A percentile compares a stretch with the other conserved stretches of the same genome.
Conservation (phyloP, 768 basidiomycete genomes). For the Suillus tomentosus region DNA sequence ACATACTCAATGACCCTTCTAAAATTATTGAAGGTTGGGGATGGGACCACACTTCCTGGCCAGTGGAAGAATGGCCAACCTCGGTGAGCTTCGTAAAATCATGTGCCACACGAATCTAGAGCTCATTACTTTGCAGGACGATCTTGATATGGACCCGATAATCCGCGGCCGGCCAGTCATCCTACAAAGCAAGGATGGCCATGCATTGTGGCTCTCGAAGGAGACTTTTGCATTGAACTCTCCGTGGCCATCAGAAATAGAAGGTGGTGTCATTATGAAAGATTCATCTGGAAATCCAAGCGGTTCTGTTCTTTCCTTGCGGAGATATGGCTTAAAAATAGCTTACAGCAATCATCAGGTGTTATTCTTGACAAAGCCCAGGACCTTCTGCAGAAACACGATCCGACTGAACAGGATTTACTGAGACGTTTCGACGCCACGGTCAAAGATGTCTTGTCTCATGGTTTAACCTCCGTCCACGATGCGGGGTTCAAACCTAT, state of each 20-base stretch:
- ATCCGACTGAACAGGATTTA: constrained; percentile 64
- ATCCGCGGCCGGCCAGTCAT: constrained; percentile 71
- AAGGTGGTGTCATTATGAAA: constrained; percentile 80
- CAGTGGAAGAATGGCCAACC: constrained; percentile 60
- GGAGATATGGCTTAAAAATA: constrained; percentile 5
- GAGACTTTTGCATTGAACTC: constrained; percentile 57
- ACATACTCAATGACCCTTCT: constrained; percentile 55
- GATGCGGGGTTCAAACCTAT: constrained; percentile 76
- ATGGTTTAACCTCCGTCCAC: constrained; percentile 82
- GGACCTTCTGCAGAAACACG: constrained; percentile 63
- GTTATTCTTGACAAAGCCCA: constrained; percentile 88
- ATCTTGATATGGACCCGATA: constrained; percentile 70
- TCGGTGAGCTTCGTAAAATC: constrained; percentile 48
- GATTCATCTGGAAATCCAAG: constrained; percentile 68
- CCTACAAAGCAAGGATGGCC: constrained; percentile 84
- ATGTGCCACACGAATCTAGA: background rate
- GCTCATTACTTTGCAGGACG: constrained; percentile 45
- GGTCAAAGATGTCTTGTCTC: constrained; percentile 64
- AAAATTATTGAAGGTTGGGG: constrained; percentile 79
- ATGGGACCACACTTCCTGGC: constrained; percentile 90
- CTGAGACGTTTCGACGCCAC: constrained; percentile 60
- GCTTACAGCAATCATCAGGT: constrained; percentile 41
- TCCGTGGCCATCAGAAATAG: constrained; percentile 66
- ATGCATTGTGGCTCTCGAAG: constrained; percentile 85
- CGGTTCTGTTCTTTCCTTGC: constrained; percentile 44